Evolutionary conservation across 768 basidiomycete species (phyloP).

Genomic region (Mycena chlorophos): DNA sequence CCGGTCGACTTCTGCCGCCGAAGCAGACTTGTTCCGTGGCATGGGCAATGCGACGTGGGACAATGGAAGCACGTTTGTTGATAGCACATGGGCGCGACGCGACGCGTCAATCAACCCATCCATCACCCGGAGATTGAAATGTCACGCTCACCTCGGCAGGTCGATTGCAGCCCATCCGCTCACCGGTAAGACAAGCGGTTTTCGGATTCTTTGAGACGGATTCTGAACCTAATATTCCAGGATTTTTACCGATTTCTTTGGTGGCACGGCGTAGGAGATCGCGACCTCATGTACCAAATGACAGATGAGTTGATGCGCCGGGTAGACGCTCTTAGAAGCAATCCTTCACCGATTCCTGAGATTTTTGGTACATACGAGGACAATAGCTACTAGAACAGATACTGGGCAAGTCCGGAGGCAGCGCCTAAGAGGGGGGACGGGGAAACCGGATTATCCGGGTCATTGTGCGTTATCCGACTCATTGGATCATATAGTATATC

Average conservation of each 20-base stretch:
- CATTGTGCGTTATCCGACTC: background rate
- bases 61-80: background rate
- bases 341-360: background rate
- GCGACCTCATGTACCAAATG: background rate
- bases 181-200: background rate
- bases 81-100: background rate
- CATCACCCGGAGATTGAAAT: background rate
- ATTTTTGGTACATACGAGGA: background rate
- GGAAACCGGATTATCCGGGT: constrained; percentile 1
- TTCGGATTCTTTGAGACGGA: background rate
- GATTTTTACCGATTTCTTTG: background rate
- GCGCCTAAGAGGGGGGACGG: background rate
- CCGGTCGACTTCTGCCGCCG: background rate
- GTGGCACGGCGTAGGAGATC: background rate
- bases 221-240: background rate
- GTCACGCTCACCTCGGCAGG: background rate
- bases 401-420: background rate
- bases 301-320: background rate
- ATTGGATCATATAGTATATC: constrained; percentile 13
- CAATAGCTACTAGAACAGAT: background rate
- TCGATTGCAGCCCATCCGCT: background rate
- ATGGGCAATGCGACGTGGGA: background rate
- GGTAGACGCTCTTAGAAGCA: background rate
- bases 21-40: background rate
- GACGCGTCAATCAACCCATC: background rate